Base-by-base conservation (phyloP, 805 yeast species). In the Kockiozyma suomiensis region DNA sequence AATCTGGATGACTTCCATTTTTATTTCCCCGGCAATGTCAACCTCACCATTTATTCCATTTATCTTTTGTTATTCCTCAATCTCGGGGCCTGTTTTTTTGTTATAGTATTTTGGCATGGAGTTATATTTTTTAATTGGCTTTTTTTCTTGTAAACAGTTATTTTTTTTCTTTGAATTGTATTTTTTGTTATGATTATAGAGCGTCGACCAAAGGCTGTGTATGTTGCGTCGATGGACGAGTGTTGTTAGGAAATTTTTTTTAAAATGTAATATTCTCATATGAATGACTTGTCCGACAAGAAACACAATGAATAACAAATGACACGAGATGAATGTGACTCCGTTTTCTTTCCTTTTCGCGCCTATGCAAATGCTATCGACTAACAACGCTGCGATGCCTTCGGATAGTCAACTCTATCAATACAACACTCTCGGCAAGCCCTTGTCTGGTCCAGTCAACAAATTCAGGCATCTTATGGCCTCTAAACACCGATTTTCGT, bases 401-500 rank as follows among this genome's bases (percentile, higher is more conserved):
- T 19, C 62, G 47, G 17, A 61, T 41, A 19, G 53, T 61, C n/a
- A 61, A 45, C 40, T 58, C 65, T 51, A 58, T 38, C 42, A 61
- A 38, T 10, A 51, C 57, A 1, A 35, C 46, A 4, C 42, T 41
- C n/a, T 37, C 50, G 6, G 55, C 42, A 5, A 47, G 23, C 15
- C 56, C 23, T 12, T 41, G 35, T 17, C 43, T 19, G 7, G 52
- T 46, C 66, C 64, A 60, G 32, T 59, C 60, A n/a, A 59, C 38
- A 5, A 56, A 30, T 6, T n/a, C 33, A n/a, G 55, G 19, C 55
- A 62, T 42, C 17, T 17, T 17, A 33, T 62, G 66, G 2, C 66
- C 66, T 2, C 56, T 50, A 17, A 60, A 52, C n/a, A 37, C n/a
- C 10, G 64, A 61, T 28, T 60, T 62, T 21, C 65, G 38, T 35